Evolutionary conservation across 106 monocot species (phyloP), one percentile per base, ranked within the genome.

Genomic region (Acanthochlamys bracteata): DNA sequence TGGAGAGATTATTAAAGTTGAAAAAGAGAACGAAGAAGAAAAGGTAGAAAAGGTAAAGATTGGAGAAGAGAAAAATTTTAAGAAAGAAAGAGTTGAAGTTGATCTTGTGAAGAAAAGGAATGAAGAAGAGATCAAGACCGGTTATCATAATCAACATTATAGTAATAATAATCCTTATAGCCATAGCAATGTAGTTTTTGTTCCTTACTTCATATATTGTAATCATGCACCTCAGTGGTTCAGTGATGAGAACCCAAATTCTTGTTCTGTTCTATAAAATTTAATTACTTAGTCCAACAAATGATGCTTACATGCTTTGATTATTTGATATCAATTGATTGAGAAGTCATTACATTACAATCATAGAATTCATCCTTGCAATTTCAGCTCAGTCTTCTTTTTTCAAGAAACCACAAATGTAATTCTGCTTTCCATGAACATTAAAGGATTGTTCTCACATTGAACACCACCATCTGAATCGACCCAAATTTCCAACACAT

Each of bases 241-340:
- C 57, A 84, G 76, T 70, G 79, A 84, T 73, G 84, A 84, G 39
- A 61, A 84, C 41, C 79, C 84, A 23, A 79, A 84, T 67, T 54
- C 76, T 53, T 84, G 84, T 58, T 53, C 42, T 58, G 56, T 84
- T 11, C 69, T 76, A 65, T 83, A 66, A n/a, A n/a, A n/a, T n/a
- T n/a, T n/a, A n/a, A n/a, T n/a, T n/a, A n/a, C n/a, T n/a, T n/a
- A n/a, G n/a, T n/a, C n/a, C n/a, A n/a, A n/a, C n/a, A n/a, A n/a
- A n/a, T n/a, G n/a, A n/a, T n/a, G 58, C 20, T 23, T 58, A 25
- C 12, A 51, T 52, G n/a, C n/a, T n/a, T n/a, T n/a, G n/a, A n/a
- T n/a, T n/a, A n/a, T n/a, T n/a, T n/a, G n/a, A n/a, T n/a, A n/a
- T n/a, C n/a, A n/a, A n/a, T n/a, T n/a, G n/a, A n/a, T n/a, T n/a